Evolutionary conservation across 2,329 filamentous ascomycete species (phyloP).

Genomic region (Hypomyces rosellus): DNA sequence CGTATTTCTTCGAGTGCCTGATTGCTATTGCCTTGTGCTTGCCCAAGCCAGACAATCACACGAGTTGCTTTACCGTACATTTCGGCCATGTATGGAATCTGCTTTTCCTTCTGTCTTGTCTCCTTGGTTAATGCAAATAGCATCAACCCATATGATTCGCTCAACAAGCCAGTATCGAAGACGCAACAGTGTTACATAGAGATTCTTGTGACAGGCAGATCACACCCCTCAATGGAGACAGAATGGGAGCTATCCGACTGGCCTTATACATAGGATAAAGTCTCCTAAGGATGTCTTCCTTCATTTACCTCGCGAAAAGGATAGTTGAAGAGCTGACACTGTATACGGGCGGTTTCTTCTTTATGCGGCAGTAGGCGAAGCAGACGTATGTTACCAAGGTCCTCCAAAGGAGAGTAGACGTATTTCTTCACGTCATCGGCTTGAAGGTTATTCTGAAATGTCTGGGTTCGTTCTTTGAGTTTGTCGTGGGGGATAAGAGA

Average conservation of each 20-base stretch:
- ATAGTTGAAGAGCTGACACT: constrained; percentile 5
- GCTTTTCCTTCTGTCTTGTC: constrained; percentile 1
- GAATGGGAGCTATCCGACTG: background rate
- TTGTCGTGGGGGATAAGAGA: no score
- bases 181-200: constrained; percentile 1
- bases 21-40: background rate
- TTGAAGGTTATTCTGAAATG: no score
- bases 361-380: constrained; percentile 1
- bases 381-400: background rate
- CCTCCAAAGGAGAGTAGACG: no score
- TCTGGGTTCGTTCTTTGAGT: no score
- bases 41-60: constrained; percentile 9
- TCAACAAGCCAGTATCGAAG: constrained; percentile 2
- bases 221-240: background rate
- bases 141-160: constrained; percentile 9
- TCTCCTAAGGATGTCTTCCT: constrained; percentile 4
- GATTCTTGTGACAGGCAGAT: constrained; percentile 5
- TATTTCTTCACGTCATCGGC: no score
- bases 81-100: constrained; percentile 7
- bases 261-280: constrained; percentile 9
- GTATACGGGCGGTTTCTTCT: background rate
- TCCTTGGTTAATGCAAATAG: constrained; percentile 8
- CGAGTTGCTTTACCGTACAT: constrained; percentile 9
- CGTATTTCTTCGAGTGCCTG: constrained; percentile 2
- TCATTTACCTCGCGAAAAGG: background rate